These are phyloP conservation scores for Penicillium sclerotigenum DNA, from an alignment of 2,329 filamentous ascomycete species.

Conservation along the genomic window DNA sequence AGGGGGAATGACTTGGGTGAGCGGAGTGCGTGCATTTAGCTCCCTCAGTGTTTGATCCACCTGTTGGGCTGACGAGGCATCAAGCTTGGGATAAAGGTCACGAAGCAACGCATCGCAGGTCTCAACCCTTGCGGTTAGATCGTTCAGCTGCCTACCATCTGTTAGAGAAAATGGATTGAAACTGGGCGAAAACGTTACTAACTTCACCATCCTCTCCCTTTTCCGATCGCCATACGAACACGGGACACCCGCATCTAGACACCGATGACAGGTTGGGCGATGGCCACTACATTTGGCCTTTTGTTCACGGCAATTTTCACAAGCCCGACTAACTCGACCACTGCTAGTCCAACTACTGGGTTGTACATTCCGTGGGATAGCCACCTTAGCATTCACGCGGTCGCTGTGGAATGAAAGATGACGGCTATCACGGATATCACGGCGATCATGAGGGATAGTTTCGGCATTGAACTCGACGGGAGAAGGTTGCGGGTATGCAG, in stretches of 20 bases:
- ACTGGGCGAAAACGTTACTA: conserved; percentile 12
- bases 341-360: conserved; percentile 24
- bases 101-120: conserved; percentile 36
- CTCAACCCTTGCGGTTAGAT: conserved; percentile 37
- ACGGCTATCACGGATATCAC: conserved; percentile 13
- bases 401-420: neutral
- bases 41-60: conserved; percentile 36
- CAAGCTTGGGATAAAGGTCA: conserved; percentile 34
- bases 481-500: conserved; percentile 17
- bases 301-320: conserved; percentile 46
- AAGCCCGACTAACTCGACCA: conserved; percentile 40
- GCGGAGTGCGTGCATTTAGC: conserved; percentile 25
- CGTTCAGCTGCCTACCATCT: conserved; percentile 36
- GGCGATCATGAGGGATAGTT: conserved; percentile 2
- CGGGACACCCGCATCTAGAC: conserved; percentile 39
- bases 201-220: conserved; percentile 44
- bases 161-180: conserved; percentile 8
- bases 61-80: conserved; percentile 31
- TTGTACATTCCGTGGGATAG: conserved; percentile 29
- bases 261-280: conserved; percentile 43
- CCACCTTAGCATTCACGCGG: conserved; percentile 29
- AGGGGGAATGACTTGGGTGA: neutral
- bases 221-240: conserved; percentile 47
- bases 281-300: conserved; percentile 49
- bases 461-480: conserved; percentile 17